Conservation (phyloP, 352 stramenopile species). For the Phytopythium kandeliae region DNA sequence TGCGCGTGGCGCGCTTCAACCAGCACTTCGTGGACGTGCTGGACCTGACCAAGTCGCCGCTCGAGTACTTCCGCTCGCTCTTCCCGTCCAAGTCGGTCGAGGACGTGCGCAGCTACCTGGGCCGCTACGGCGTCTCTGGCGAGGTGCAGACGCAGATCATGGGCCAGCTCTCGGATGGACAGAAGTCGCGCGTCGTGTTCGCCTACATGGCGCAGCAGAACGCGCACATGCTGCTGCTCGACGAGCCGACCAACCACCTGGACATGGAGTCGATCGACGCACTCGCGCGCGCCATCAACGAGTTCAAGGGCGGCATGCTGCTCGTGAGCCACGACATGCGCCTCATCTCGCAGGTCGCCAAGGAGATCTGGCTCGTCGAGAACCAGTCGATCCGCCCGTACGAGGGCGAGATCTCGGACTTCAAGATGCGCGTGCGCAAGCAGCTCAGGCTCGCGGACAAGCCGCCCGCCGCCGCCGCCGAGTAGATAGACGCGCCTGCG, state of each 20-base stretch:
- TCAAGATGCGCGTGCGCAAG: slow-evolving; percentile 93
- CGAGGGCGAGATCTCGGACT: slow-evolving; percentile 97
- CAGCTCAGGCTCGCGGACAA: slow-evolving; percentile 79
- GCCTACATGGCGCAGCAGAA: slow-evolving; percentile 96
- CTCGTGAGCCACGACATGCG: slow-evolving; percentile 99
- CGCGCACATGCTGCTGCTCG: slow-evolving; percentile 93
- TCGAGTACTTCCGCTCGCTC: slow-evolving; percentile 96
- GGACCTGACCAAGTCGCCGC: slow-evolving; percentile 91
- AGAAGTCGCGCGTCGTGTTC: slow-evolving; percentile 98
- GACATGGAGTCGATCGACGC: slow-evolving; percentile 97
- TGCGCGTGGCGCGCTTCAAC: slow-evolving; percentile 96
- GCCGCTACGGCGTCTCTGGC: slow-evolving; percentile 94
- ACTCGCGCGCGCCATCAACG: slow-evolving; percentile 96
- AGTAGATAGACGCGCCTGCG: slow-evolving; percentile 3
- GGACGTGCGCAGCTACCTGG: slow-evolving; percentile 94
- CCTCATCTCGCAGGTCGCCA: slow-evolving; percentile 97
- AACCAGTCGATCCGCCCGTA: slow-evolving; percentile 95
- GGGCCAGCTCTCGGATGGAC: slow-evolving; percentile 93
- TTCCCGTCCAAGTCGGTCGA: slow-evolving; percentile 93
- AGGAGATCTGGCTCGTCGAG: slow-evolving; percentile 99
- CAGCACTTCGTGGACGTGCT: slow-evolving; percentile 99
- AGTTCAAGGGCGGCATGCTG: slow-evolving; percentile 96
- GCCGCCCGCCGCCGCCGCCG: slow-evolving; percentile 12
- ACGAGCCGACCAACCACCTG: slow-evolving; percentile 90
- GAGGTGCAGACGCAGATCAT: slow-evolving; percentile 97